These are phyloP conservation scores for Phytophthora vignae DNA, from an alignment of 352 stramenopile genomes.

Conservation along the genomic window DNA sequence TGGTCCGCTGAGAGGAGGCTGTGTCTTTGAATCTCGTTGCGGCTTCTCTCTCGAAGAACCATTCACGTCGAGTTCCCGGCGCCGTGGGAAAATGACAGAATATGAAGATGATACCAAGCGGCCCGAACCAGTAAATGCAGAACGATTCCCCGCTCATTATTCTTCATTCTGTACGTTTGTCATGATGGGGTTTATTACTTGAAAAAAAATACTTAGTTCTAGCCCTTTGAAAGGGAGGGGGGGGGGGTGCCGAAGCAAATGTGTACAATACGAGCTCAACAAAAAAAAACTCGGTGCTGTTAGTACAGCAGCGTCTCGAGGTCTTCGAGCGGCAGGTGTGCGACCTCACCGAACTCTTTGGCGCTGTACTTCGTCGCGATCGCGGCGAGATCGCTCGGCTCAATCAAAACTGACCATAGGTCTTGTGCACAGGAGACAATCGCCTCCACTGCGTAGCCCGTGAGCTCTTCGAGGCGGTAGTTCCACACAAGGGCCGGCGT, in stretches of 20 bases:
- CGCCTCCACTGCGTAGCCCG: slow-evolving; percentile 51
- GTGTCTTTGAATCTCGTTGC: no score
- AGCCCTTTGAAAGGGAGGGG: slow-evolving; percentile 4
- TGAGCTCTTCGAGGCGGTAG: slow-evolving; percentile 56
- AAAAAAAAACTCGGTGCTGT: slow-evolving; percentile 27
- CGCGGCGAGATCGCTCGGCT: slow-evolving; percentile 50
- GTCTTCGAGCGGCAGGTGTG: slow-evolving; percentile 45
- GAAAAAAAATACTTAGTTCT: slow-evolving; percentile 38
- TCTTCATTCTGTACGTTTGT: slow-evolving; percentile 1
- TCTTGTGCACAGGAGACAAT: slow-evolving; percentile 50
- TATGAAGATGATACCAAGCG: not conserved
- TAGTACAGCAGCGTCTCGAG: slow-evolving; percentile 39
- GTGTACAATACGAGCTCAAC: slow-evolving; percentile 36
- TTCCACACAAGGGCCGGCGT: slow-evolving; percentile 54
- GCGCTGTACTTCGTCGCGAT: slow-evolving; percentile 55
- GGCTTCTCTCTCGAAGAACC: not conserved
- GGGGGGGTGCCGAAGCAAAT: slow-evolving; percentile 8
- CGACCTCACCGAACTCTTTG: slow-evolving; percentile 46
- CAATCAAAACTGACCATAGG: slow-evolving; percentile 41
- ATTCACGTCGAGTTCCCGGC: not conserved
- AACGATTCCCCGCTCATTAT: not conserved
- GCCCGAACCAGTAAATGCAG: not conserved
- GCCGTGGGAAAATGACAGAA: not conserved
- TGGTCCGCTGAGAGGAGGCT: not conserved
- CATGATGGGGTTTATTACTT: slow-evolving; percentile 30